Conservation (phyloP, 1,284 basidiomycete genomes). For the Ceratorhiza oryzae-sativae region DNA sequence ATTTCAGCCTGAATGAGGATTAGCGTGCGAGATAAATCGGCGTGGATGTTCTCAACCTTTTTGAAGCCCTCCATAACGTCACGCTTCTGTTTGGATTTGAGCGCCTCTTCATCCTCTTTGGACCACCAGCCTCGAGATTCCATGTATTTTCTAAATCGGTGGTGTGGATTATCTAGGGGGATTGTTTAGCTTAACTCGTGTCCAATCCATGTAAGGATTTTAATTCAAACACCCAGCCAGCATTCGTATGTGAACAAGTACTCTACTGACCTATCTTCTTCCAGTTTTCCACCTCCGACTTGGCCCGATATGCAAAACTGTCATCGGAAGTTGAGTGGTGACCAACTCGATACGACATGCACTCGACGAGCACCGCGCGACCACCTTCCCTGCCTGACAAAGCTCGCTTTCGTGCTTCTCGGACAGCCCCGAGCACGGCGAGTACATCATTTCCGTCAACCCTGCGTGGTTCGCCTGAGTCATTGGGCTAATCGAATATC, state of each 20-base stretch:
- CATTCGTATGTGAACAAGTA: background rate
- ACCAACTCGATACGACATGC: conserved; percentile 93
- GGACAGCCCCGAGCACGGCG: conserved; percentile 83
- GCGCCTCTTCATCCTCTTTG: conserved; percentile 72
- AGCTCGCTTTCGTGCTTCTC: conserved; percentile 79
- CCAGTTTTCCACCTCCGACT: conserved; percentile 85
- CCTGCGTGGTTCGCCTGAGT: conserved; percentile 49
- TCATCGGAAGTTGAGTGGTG: conserved; percentile 96
- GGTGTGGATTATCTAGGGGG: conserved; percentile 78
- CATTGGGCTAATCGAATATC: background rate
- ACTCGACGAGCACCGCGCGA: conserved; percentile 87
- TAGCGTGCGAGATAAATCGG: background rate
- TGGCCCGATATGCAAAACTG: conserved; percentile 86
- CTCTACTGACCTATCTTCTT: conserved; percentile 64
- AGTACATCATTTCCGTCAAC: conserved; percentile 95
- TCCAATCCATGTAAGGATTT: too few relatives aligned
- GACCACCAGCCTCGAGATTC: conserved; percentile 89
- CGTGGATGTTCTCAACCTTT: conserved; percentile 46
- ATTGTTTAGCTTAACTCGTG: background rate
- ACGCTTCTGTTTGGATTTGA: conserved; percentile 72
- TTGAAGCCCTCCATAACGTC: conserved; percentile 82
- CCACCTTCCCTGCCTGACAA: conserved; percentile 66
- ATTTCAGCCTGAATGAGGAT: conserved; percentile 63
- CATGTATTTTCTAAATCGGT: conserved; percentile 83
- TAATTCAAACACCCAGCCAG: background rate